Evolutionary conservation across 257 asterid species (phyloP).

Genomic region (Gentiana straminea): DNA sequence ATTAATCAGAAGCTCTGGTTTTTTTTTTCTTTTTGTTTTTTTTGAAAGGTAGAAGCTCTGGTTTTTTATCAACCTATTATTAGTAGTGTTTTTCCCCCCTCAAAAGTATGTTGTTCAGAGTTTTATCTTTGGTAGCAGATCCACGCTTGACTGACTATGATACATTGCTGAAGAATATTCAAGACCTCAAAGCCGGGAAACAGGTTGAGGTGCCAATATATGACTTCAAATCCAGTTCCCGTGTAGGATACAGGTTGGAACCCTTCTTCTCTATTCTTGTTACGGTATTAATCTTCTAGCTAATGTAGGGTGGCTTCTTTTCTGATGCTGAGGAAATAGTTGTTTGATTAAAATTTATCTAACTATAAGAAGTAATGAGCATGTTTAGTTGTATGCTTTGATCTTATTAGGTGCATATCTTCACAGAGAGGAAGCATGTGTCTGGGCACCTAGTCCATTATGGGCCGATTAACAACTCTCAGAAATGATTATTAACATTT

Average conservation of each 20-base stretch:
- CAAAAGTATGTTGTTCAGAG: background rate
- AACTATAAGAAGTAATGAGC: background rate
- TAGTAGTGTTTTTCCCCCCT: no score
- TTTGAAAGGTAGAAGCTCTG: no score
- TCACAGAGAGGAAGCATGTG: no score
- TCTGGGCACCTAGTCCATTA: no score
- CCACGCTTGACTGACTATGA: conserved; percentile 98
- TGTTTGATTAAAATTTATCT: background rate
- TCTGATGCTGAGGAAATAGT: background rate
- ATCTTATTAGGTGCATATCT: no score
- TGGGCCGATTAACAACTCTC: no score
- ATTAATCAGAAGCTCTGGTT: no score
- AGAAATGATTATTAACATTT: no score
- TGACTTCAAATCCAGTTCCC: conserved; percentile 95
- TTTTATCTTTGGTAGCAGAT: conserved; percentile 33
- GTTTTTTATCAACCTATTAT: no score
- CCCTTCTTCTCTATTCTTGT: conserved; percentile 9
- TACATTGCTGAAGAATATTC: conserved; percentile 71
- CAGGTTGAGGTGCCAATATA: conserved; percentile 78
- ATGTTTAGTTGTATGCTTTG: background rate
- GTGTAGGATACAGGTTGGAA: conserved; percentile 79
- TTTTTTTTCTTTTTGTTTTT: no score
- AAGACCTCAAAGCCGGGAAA: conserved; percentile 77
- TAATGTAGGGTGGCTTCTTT: background rate
- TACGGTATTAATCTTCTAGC: no score